Evolutionary conservation across 2,329 filamentous ascomycete species (phyloP), one percentile per base, ranked within the genome.

Genomic region (Fusarium duplospermum): DNA sequence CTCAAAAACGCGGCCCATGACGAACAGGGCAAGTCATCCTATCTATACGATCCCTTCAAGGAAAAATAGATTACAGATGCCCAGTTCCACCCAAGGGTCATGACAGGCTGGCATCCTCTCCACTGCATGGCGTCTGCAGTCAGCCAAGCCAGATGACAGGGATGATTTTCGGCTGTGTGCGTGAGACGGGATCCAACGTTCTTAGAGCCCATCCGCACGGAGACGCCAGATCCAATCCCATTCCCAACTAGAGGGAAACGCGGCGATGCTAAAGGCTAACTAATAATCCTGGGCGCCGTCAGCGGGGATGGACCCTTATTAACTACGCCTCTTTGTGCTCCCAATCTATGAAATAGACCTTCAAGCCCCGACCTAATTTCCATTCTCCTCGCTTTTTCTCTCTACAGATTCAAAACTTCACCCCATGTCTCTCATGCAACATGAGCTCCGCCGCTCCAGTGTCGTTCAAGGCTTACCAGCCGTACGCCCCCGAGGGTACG

Each of bases 401-500:
- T 58, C 22, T 58, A 36, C 33, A 6, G 31, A 16, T 57, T 24
- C 4, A 65, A 31, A 27, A 3, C 13, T 7, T 54, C 24, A 4
- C 8, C 16, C n/a, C 29, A 56, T 38, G 33, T 24, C 31, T 24
- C 31, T 18, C 33, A 16, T 58, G 4, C 35, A 59, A 2, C 2
- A 71, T 71, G 69, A 67, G 50, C 20, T 59, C 70, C 52, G 14
- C 33, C 33, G 52, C 33, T 36, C 33, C 40, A 5, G 31, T 35
- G 20, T 40, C 64, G 13, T 54, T 52, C 20, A 59, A 65, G 27
- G 13, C 61, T n/a, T 70, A 58, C 27, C 62, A 66, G 35, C 45
- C 47, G 1, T 58, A 57, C 18, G 22, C 38, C 35, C 56, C 68
- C 13, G 38, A 50, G 10, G 36, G 9, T 10, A 1, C 62, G 5